Base-by-base conservation (phyloP, 768 basidiomycete genomes). In the Tulasnella sp. region DNA sequence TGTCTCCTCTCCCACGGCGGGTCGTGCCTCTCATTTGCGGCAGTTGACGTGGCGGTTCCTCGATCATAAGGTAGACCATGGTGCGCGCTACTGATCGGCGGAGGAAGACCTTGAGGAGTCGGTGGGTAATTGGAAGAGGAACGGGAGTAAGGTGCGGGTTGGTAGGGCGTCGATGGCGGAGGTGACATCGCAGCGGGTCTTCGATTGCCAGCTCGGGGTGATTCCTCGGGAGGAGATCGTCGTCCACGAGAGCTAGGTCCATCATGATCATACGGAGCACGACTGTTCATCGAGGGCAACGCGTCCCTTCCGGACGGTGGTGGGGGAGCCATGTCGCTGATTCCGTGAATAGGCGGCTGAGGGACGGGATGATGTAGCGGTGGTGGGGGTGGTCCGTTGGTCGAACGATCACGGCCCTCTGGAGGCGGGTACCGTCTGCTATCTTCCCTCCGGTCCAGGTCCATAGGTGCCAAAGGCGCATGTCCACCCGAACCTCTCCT, bases 381-480 rank as follows among this genome's bases (percentile, higher is more conserved):
- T 90, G 80, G 71, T 82, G 87, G 78, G 86, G 88, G 78, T 88
- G 87, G 17, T 88, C 87, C 3, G 85, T 82, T 6, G 89, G 90
- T 38, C 37, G 54, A 25, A 25, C 42, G 45, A 14, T 34, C 38
- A 37, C 45, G 34, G 29, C 75, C 75, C 58, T 14, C 88, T 87
- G 42, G 82, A 81, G 37, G 79, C 70, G 87, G 88, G 76, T 86
- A 83, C 12, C 81, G 82, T 34, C 77, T 81, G 49, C 83, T 79
- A 74, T 83, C 83, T 7, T 49, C 42, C 19, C 45, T 49, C 12
- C 89, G 86, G 73, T 91, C 90, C 9, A 91, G 86, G 17, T 89
- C 89, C 93, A 94, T 94, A 0, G 93, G 92, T 6, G 92, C 93
- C 31, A 94, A 85, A 1, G 88, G 90, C 0, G 91, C 88, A 78